phyloP scores from a whole-genome alignment of 73 alveolate species.

The Halteria grandinella region DNA sequence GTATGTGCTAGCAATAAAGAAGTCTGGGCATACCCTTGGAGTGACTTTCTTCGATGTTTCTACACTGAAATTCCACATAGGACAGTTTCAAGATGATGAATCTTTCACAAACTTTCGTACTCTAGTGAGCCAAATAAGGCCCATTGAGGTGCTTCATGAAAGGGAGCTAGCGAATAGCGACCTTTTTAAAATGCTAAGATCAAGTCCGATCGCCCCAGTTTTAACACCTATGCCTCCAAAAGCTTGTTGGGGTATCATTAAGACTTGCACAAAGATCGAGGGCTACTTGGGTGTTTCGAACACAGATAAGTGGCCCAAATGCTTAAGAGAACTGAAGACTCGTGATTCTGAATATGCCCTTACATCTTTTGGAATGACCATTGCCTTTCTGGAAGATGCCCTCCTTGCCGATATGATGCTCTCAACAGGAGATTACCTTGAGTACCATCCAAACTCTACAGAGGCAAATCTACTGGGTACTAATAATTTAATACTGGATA shows the following conservation, averaged over 20 bases:
- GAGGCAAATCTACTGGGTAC: no score
- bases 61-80: slow-evolving; percentile 72
- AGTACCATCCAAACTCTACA: not conserved
- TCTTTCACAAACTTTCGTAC: slow-evolving; percentile 72
- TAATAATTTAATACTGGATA: slow-evolving; percentile 68
- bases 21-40: slow-evolving; percentile 53
- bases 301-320: not conserved
- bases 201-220: not conserved
- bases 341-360: not conserved
- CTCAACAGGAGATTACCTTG: not conserved
- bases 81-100: slow-evolving; percentile 66
- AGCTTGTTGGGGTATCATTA: not conserved
- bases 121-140: slow-evolving; percentile 77
- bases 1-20: slow-evolving; percentile 43
- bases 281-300: not conserved
- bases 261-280: not conserved
- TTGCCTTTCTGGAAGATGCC: not conserved
- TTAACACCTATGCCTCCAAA: not conserved
- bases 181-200: not conserved
- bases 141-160: slow-evolving; percentile 83
- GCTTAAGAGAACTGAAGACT: not conserved
- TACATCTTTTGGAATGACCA: not conserved
- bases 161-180: slow-evolving; percentile 20
- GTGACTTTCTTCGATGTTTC: slow-evolving; percentile 84
- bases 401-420: not conserved